A percentile compares a stretch with the other conserved stretches of the same genome.
Conservation (phyloP, 306 rosid genomes). For the Ochetophila trinervis region DNA sequence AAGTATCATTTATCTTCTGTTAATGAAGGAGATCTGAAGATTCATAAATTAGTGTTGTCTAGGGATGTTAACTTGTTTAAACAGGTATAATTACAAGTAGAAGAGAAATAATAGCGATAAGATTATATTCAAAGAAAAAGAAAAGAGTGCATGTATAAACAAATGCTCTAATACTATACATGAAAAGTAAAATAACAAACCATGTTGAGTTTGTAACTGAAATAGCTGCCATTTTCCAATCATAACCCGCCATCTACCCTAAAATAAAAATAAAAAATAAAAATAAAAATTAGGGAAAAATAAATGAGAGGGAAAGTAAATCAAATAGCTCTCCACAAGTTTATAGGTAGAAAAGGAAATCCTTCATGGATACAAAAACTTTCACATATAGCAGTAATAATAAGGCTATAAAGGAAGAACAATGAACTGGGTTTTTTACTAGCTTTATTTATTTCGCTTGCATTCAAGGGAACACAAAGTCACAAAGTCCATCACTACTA, state of each 20-base stretch:
- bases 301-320: background rate
- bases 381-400: conserved; percentile 21
- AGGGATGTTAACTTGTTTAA: too few species aligned
- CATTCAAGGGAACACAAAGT: conserved; percentile 36
- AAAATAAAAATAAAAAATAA: background rate
- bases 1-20: background rate
- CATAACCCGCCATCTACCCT: background rate
- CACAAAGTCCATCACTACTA: conserved; percentile 30
- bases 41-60: too few species aligned
- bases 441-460: conserved; percentile 18
- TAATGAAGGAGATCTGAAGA: background rate
- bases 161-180: background rate
- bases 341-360: conserved; percentile 18
- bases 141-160: background rate
- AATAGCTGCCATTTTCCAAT: conserved; percentile 4
- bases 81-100: too few species aligned
- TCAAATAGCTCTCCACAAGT: conserved; percentile 12
- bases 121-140: background rate
- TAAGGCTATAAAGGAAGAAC: conserved; percentile 8
- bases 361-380: conserved; percentile 28
- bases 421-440: conserved; percentile 8
- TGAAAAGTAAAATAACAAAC: background rate
- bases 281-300: background rate
- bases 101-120: background rate
- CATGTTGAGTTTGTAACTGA: conserved; percentile 11